A percentile compares a stretch with the other conserved stretches of the same genome.
phyloP scores from a whole-genome alignment of 352 stramenopile species.

The Phytophthora palmivora region DNA sequence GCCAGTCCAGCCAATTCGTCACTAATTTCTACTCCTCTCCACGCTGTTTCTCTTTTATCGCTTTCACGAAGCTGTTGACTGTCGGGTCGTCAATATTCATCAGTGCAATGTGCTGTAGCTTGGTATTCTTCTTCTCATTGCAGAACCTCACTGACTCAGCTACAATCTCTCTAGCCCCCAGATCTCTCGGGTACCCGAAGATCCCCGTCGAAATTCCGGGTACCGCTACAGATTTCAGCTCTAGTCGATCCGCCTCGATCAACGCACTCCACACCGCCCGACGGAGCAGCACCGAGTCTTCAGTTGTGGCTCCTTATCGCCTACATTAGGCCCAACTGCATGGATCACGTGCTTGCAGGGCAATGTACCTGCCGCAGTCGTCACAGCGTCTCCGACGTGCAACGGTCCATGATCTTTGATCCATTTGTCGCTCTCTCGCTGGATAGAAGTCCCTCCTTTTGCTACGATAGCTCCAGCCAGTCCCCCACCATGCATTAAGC shows the following conservation, averaged over 20 bases:
- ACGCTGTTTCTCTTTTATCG: conserved; percentile 21
- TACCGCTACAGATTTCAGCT: conserved; percentile 44
- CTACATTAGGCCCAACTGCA: conserved; percentile 45
- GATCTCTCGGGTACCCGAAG: conserved; percentile 55
- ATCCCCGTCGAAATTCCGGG: conserved; percentile 55
- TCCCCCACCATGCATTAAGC: conserved; percentile 45
- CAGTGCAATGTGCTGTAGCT: conserved; percentile 31
- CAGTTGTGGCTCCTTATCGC: conserved; percentile 14
- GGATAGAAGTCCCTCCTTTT: conserved; percentile 37
- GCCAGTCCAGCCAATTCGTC: conserved; percentile 16
- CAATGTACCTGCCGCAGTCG: conserved; percentile 38
- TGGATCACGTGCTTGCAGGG: conserved; percentile 56
- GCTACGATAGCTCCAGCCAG: conserved; percentile 42
- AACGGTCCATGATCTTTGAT: conserved; percentile 32
- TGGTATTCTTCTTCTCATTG: conserved; percentile 17
- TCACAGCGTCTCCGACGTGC: conserved; percentile 42
- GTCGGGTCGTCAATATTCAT: conserved; percentile 55
- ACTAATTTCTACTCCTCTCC: conserved; percentile 8
- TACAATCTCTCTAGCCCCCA: conserved; percentile 49
- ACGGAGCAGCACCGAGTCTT: conserved; percentile 41
- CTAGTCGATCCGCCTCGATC: conserved; percentile 37
- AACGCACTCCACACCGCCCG: conserved; percentile 47
- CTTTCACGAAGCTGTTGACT: conserved; percentile 31
- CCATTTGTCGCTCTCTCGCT: conserved; percentile 43
- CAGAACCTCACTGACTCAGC: conserved; percentile 36